phyloP scores from a whole-genome alignment of 768 basidiomycete genomes.

The Mycena latifolia region DNA sequence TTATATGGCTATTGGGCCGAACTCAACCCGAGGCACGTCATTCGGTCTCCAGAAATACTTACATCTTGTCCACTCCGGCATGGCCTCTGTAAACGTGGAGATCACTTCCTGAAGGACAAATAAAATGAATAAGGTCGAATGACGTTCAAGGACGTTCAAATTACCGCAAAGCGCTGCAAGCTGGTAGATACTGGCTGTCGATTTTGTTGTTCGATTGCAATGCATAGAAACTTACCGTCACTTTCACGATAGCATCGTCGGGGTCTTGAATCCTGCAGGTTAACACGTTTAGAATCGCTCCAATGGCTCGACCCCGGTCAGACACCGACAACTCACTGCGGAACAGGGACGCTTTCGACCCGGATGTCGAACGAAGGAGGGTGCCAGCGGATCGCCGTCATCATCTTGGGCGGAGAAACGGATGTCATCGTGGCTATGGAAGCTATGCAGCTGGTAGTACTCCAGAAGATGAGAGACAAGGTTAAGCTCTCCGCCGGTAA shows the following conservation, averaged over 20 bases:
- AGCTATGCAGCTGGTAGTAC: too few relatives aligned
- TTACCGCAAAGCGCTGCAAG: constrained; percentile 75
- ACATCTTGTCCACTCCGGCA: constrained; percentile 65
- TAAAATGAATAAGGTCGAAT: background rate
- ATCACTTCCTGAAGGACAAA: constrained; percentile 65
- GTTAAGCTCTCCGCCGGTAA: too few relatives aligned
- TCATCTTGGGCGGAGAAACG: constrained; percentile 14
- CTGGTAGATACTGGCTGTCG: constrained; percentile 47
- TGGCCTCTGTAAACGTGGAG: constrained; percentile 81
- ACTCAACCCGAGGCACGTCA: constrained; percentile 1
- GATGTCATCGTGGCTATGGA: background rate
- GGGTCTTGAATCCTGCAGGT: constrained; percentile 70
- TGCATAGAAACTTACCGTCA: constrained; percentile 60
- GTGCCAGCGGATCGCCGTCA: constrained; percentile 69
- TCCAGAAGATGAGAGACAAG: too few relatives aligned
- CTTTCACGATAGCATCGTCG: constrained; percentile 84
- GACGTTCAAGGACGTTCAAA: constrained; percentile 3
- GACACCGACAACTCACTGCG: constrained; percentile 53
- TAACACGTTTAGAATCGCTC: too few relatives aligned
- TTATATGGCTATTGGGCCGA: constrained; percentile 60
- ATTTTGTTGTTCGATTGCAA: constrained; percentile 1
- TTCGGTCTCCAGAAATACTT: constrained; percentile 37
- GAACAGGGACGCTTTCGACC: constrained; percentile 72
- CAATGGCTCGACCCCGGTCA: too few relatives aligned
- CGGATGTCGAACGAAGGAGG: constrained; percentile 79